Conservation (phyloP, 345 rosid genomes). For the Melastoma malabathricum region DNA sequence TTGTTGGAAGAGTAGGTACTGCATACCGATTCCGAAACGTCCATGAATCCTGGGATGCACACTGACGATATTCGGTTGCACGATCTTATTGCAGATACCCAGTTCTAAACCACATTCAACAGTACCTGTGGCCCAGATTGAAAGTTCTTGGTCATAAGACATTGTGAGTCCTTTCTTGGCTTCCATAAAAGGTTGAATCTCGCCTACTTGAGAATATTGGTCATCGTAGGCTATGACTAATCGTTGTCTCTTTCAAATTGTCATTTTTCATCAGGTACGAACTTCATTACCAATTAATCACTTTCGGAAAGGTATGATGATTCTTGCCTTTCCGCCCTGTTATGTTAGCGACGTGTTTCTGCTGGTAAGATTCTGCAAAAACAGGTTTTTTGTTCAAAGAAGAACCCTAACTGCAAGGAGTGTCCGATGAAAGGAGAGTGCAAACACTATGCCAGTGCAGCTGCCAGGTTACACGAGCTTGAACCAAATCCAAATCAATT, state of each 20-base stretch:
- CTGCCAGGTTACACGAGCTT: conserved; percentile 40
- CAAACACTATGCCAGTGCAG: conserved; percentile 64
- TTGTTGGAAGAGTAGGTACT: conserved; percentile 32
- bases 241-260: background rate
- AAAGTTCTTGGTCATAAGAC: conserved; percentile 33
- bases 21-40: no score
- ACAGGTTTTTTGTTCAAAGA: conserved; percentile 67
- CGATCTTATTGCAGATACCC: conserved; percentile 37
- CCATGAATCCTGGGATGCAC: no score
- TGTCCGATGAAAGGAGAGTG: conserved; percentile 76
- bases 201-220: background rate
- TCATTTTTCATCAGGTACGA: conserved; percentile 31
- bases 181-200: background rate
- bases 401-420: conserved; percentile 58
- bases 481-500: no score
- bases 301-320: conserved; percentile 60
- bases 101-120: conserved; percentile 40
- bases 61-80: no score
- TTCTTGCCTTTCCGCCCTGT: background rate
- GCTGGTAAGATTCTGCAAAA: background rate
- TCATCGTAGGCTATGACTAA: background rate
- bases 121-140: conserved; percentile 55
- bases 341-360: background rate
- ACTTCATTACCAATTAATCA: conserved; percentile 62
- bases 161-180: conserved; percentile 22